A percentile compares a stretch with the other conserved stretches of the same genome.
Evolutionary conservation across 2,329 filamentous ascomycete genomes (phyloP).

Genomic region (Remersonia thermophila): DNA sequence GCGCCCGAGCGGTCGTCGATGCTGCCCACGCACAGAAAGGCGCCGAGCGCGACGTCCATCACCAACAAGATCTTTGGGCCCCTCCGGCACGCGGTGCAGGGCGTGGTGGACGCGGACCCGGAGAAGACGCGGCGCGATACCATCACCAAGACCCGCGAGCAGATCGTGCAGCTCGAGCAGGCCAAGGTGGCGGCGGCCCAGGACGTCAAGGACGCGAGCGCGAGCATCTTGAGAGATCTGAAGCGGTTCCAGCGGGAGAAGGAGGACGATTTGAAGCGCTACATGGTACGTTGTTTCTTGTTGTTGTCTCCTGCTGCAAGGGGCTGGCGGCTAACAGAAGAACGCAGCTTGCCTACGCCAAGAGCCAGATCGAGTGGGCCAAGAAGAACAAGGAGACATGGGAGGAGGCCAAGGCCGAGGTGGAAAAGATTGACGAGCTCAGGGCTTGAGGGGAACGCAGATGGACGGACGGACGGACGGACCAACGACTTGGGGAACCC

Average conservation of each 20-base stretch:
- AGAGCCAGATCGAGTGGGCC: conserved; percentile 89
- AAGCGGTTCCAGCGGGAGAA: conserved; percentile 92
- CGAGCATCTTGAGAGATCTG: conserved; percentile 76
- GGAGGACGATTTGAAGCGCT: conserved; percentile 82
- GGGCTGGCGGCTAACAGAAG: no score
- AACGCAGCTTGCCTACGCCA: conserved; percentile 86
- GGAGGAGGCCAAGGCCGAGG: conserved; percentile 80
- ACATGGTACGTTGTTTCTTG: conserved; percentile 62
- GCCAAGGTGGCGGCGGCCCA: conserved; percentile 77
- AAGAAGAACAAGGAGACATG: conserved; percentile 83
- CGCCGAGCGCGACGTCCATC: conserved; percentile 76
- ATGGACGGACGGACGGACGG: no score
- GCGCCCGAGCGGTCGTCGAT: conserved; percentile 43
- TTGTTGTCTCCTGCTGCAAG: neutral
- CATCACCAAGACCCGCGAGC: conserved; percentile 91
- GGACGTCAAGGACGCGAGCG: conserved; percentile 86
- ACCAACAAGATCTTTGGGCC: conserved; percentile 90
- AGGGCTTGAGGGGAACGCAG: neutral
- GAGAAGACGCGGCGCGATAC: conserved; percentile 84
- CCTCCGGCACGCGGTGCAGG: conserved; percentile 88
- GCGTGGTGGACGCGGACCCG: conserved; percentile 90
- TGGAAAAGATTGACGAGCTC: conserved; percentile 68
- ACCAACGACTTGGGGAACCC: no score
- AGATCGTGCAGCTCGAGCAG: conserved; percentile 74
- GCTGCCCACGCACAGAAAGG: conserved; percentile 58